Evolutionary conservation across 176 grass and related monocot genomes (phyloP).

Genomic region (Zoysia pacifica): DNA sequence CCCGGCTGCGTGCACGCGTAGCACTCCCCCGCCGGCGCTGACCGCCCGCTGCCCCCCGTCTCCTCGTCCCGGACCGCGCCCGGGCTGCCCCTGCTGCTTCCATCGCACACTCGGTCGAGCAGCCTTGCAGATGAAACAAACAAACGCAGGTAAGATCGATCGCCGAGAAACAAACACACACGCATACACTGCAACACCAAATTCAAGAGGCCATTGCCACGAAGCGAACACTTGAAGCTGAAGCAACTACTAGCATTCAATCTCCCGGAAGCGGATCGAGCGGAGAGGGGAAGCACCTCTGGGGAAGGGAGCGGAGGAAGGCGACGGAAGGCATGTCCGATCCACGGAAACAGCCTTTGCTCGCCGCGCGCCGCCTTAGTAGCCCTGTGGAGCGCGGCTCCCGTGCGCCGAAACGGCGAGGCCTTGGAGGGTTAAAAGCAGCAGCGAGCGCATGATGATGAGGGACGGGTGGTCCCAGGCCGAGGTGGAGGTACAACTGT

Average conservation of each 20-base stretch:
- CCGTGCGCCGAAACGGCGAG: background rate
- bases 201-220: slow-evolving; percentile 8
- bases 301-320: slow-evolving; percentile 37
- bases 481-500: slow-evolving; percentile 24
- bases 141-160: background rate
- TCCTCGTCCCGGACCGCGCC: slow-evolving; percentile 40
- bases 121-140: background rate
- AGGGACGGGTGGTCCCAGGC: background rate
- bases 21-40: slow-evolving; percentile 55
- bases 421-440: background rate
- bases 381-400: background rate
- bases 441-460: background rate
- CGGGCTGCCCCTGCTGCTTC: background rate
- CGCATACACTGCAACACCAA: background rate
- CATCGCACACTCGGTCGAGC: slow-evolving; percentile 35
- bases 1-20: slow-evolving; percentile 97
- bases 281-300: slow-evolving; percentile 3
- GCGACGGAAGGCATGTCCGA: slow-evolving; percentile 42
- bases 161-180: background rate
- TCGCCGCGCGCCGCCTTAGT: background rate
- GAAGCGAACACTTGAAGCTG: background rate
- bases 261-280: background rate
- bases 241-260: background rate
- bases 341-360: slow-evolving; percentile 11
- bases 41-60: background rate